phyloP scores from a whole-genome alignment of 805 yeast species.

The Hanseniaspora singularis region DNA sequence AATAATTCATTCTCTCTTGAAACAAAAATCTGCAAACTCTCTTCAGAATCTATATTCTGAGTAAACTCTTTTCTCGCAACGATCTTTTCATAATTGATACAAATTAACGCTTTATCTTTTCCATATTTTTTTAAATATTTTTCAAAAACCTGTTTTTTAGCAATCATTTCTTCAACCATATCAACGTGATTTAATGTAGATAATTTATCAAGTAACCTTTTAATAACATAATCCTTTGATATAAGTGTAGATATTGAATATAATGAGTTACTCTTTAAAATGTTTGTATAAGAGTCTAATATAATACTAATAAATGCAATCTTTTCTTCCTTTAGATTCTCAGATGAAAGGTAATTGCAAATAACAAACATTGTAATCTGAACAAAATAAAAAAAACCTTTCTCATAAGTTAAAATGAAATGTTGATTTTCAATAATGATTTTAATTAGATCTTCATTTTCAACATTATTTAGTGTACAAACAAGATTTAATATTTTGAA shows the following conservation, averaged over 20 bases:
- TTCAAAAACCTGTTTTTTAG: background rate
- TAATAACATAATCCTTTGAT: constrained; percentile 13
- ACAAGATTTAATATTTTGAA: background rate
- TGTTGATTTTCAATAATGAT: constrained; percentile 6
- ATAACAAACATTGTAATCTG: constrained; percentile 3
- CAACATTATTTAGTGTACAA: background rate
- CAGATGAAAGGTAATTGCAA: background rate
- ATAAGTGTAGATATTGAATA: background rate
- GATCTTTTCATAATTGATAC: no score
- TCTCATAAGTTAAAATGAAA: background rate
- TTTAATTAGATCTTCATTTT: background rate
- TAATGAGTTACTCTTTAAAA: background rate
- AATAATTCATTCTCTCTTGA: background rate
- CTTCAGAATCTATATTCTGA: background rate
- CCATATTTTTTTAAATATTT: background rate
- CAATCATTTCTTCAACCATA: background rate
- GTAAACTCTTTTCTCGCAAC: background rate
- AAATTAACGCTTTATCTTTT: no score
- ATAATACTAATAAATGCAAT: constrained; percentile 7
- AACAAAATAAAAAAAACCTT: background rate
- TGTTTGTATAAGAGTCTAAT: background rate
- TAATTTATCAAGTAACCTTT: constrained; percentile 18
- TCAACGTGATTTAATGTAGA: background rate
- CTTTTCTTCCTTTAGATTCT: constrained; percentile 5
- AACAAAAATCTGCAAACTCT: background rate